Percentiles rank a stretch among this genome's conserved stretches.
phyloP scores from a whole-genome alignment of 768 basidiomycete genomes.

The Lyophyllum decastes region DNA sequence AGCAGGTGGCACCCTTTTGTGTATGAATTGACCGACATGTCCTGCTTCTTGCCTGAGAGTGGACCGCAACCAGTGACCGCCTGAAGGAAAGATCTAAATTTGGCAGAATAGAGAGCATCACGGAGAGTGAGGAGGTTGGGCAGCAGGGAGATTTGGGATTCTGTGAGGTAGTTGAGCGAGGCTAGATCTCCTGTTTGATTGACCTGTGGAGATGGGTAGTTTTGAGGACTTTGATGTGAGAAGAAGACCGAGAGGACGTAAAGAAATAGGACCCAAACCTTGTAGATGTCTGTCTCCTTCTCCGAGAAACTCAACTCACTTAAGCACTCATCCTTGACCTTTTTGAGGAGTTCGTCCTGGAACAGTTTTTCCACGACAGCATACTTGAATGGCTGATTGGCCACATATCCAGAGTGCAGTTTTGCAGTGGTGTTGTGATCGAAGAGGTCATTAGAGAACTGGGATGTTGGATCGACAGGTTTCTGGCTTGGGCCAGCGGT shows the following conservation, averaged over 20 bases:
- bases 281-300: constrained; percentile 99
- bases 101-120: constrained; percentile 85
- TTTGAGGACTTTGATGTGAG: constrained; percentile 7
- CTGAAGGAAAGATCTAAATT: constrained; percentile 82
- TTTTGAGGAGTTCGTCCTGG: constrained; percentile 76
- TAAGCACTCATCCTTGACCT: constrained; percentile 84
- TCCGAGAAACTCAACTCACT: constrained; percentile 79
- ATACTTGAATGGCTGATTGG: constrained; percentile 78
- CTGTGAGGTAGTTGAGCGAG: constrained; percentile 84
- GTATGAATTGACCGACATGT: constrained; percentile 94
- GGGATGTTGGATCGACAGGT: constrained; percentile 31
- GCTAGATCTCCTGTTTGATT: constrained; percentile 97
- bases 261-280: constrained; percentile 46
- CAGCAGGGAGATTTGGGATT: constrained; percentile 75
- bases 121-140: constrained; percentile 81
- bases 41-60: constrained; percentile 87
- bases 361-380: constrained; percentile 80
- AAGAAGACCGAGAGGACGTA: neutral
- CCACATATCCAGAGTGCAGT: constrained; percentile 56
- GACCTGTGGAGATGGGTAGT: constrained; percentile 52
- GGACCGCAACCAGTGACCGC: constrained; percentile 91
- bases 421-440: constrained; percentile 54
- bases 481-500: neutral
- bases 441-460: constrained; percentile 59
- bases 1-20: constrained; percentile 90